Evolutionary conservation across 1,139 yeast genomes (phyloP).

Genomic region (Wickerhamiella pararugosa): DNA sequence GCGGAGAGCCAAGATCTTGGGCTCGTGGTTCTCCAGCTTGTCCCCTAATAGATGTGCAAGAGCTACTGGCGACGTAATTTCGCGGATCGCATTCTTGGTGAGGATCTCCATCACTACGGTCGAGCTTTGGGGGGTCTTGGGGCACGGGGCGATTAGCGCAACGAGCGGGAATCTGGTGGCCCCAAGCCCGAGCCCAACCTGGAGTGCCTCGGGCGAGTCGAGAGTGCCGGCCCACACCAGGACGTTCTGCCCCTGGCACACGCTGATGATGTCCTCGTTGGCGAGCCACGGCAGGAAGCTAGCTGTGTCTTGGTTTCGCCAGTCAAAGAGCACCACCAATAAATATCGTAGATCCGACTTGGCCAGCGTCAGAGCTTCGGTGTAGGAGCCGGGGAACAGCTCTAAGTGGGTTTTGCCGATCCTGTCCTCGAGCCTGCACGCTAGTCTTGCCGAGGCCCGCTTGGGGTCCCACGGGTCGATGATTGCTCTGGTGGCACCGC

Average conservation of each 20-base stretch:
- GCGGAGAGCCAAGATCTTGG: constrained; percentile 42
- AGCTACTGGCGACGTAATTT: constrained; percentile 21
- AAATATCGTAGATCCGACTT: constrained; percentile 56
- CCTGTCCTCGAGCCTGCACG: constrained; percentile 27
- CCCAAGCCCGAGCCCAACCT: constrained; percentile 60
- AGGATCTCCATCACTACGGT: constrained; percentile 39
- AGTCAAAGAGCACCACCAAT: constrained; percentile 58
- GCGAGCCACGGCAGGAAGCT: constrained; percentile 36
- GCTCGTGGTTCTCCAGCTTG: constrained; percentile 39
- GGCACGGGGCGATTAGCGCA: constrained; percentile 45
- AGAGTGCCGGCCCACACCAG: constrained; percentile 85
- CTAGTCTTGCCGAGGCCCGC: constrained; percentile 28
- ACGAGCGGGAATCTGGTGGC: constrained; percentile 69
- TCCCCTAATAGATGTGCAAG: constrained; percentile 23
- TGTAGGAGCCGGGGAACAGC: constrained; percentile 60
- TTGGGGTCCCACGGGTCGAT: constrained; percentile 27
- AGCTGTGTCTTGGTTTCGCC: constrained; percentile 49
- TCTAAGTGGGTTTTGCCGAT: constrained; percentile 20
- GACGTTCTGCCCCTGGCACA: constrained; percentile 37
- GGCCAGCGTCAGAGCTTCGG: constrained; percentile 57
- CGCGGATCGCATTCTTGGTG: constrained; percentile 48
- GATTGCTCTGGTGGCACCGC: constrained; percentile 16
- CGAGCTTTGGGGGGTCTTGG: constrained; percentile 24
- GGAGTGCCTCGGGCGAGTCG: constrained; percentile 67
- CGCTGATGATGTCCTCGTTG: constrained; percentile 35